phyloP scores from a whole-genome alignment of 2,329 filamentous ascomycete genomes.

The Orbilia blumenaviensis region DNA sequence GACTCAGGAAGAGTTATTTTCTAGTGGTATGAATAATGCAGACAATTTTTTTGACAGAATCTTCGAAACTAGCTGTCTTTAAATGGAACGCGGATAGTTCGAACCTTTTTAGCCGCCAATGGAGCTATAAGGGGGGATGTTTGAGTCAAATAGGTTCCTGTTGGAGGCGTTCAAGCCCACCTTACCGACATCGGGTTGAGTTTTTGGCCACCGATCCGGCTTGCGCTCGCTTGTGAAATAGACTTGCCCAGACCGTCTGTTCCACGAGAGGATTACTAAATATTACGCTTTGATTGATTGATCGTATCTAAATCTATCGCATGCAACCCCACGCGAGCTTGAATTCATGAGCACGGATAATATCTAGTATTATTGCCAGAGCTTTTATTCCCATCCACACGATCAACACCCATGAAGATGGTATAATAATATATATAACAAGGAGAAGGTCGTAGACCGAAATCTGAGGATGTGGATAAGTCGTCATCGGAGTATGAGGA shows the following conservation, averaged over 20 bases:
- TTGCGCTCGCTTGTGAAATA: conserved; percentile 14
- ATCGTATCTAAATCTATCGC: not conserved
- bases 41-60: not conserved
- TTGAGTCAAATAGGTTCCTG: conserved; percentile 29
- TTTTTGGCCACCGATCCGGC: conserved; percentile 40
- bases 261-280: conserved; percentile 8
- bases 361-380: conserved; percentile 53
- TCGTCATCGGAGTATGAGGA: conserved; percentile 36
- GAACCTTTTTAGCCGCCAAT: conserved; percentile 31
- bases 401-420: conserved; percentile 51
- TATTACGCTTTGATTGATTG: not conserved
- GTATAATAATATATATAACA: conserved; percentile 54
- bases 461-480: conserved; percentile 19
- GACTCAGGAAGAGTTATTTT: not conserved
- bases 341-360: conserved; percentile 24
- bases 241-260: not conserved
- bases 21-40: not conserved
- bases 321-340: not conserved
- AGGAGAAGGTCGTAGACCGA: conserved; percentile 46
- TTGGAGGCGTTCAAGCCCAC: not conserved
- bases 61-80: not conserved
- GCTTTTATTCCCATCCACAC: conserved; percentile 53
- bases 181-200: conserved; percentile 47
- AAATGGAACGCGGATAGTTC: not conserved
- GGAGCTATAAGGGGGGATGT: not conserved